phyloP scores from a whole-genome alignment of 179 eudicot genomes.

The Sideroxylon spinosum region DNA sequence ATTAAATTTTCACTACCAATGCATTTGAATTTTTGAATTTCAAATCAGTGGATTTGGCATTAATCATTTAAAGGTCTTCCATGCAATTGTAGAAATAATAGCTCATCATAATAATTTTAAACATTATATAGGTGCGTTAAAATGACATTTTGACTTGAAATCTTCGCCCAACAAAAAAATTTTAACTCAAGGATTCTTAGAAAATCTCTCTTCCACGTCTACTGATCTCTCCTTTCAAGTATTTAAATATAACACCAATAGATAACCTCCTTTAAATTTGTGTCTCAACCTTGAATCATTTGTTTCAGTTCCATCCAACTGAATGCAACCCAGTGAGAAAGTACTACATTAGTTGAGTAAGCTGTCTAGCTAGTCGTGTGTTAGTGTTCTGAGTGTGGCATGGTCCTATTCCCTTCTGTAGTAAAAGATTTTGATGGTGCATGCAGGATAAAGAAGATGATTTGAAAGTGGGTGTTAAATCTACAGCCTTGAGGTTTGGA shows the following conservation, averaged over 20 bases:
- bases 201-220: background rate
- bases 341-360: background rate
- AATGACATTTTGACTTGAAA: too few relatives aligned
- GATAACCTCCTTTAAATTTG: background rate
- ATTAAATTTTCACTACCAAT: background rate
- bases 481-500: constrained; percentile 86
- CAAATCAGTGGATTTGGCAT: background rate
- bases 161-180: too few relatives aligned
- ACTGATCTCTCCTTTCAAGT: background rate
- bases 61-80: background rate
- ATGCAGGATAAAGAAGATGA: constrained; percentile 83
- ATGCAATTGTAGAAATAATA: background rate
- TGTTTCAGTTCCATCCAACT: background rate
- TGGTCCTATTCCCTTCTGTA: background rate
- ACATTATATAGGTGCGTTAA: background rate
- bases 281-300: background rate
- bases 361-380: background rate
- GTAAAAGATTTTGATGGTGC: constrained; percentile 8
- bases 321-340: background rate
- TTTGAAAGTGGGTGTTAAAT: constrained; percentile 75
- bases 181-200: background rate
- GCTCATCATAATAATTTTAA: background rate
- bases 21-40: background rate
- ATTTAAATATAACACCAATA: background rate
- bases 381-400: too few relatives aligned